Base-by-base conservation (phyloP, 1,284 basidiomycete genomes). In the Caloboletus firmus region DNA sequence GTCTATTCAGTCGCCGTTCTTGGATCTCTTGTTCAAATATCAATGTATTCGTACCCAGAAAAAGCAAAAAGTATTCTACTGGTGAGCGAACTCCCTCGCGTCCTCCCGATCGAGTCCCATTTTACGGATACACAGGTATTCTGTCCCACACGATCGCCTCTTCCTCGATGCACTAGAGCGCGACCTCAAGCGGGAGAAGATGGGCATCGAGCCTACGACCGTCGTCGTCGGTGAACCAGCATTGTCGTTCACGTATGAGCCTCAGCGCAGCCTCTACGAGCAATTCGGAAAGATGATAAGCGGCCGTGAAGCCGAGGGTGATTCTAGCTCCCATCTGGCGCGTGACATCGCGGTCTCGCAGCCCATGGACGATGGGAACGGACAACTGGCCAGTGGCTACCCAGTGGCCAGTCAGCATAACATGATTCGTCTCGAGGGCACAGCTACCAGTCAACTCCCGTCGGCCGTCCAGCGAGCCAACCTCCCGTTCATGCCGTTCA, bases 11-110 rank as follows among this genome's bases (percentile, higher is more conserved):
- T 91, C 88, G n/a, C 87, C 87, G n/a, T 89, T 94, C 79, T 78
- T 97, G 17, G 93, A 96, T 66, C 79, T 95, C 32, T 76, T 97
- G 15, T 96, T 95, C 84, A 93, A 94, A 72, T 93, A 92, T 64
- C 92, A 94, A 66, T 95, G 93, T 70, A 95, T 97, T 59, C 84
- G 93, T 40, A 96, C 94, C 1, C 93, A 96, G 71, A 97, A 96
- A 79, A 95, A 95, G 76, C 93, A 95, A 75, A 93, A 94, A 69
- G 91, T 91, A 22, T 96, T 95, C 67, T 95, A 91, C 72, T 96
- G 93, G 93, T 91, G 63, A 49, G 84, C 76, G 12, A 5, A 26
- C 18, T 43, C 17, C 20, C 11, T 36, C 42, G 17, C 18, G 1
- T 45, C 46, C 37, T 48, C 43, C 36, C 20, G 52, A 39, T 48